Percentiles rank a stretch among this genome's conserved stretches.
Conservation (phyloP, 495 filamentous ascomycete genomes). For the Cercophora scortea region DNA sequence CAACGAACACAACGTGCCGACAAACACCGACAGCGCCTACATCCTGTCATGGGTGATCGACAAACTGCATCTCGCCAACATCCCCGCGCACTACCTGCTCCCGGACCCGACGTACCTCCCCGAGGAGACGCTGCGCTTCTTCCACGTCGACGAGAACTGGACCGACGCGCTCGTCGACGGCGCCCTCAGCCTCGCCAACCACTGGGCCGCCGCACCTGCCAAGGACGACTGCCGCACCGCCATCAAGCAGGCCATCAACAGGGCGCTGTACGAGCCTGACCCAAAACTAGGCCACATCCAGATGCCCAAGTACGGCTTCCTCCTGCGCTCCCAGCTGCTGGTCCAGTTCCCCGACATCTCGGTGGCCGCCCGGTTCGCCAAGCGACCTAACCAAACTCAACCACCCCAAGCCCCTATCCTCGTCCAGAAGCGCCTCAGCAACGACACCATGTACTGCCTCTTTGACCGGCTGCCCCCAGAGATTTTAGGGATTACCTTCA, state of each 20-base stretch:
- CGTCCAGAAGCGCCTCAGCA: constrained; percentile 10
- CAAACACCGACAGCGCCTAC: constrained; percentile 23
- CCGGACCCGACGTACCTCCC: constrained; percentile 30
- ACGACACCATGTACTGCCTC: constrained; percentile 15
- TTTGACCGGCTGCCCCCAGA: constrained; percentile 3
- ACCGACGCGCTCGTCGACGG: constrained; percentile 38
- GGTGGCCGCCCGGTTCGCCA: constrained; percentile 1
- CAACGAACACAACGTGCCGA: constrained; percentile 24
- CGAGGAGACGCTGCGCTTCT: constrained; percentile 36
- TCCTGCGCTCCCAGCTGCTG: constrained; percentile 6
- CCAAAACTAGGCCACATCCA: constrained; percentile 10
- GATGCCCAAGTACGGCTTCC: constrained; percentile 8
- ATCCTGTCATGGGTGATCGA: constrained; percentile 33
- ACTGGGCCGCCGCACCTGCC: constrained; percentile 12
- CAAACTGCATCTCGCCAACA: constrained; percentile 24
- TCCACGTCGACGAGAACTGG: constrained; percentile 39
- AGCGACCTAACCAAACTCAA: background rate
- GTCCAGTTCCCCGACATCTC: constrained; percentile 10
- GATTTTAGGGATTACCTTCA: constrained; percentile 6
- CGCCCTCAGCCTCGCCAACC: constrained; percentile 35
- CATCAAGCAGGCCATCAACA: constrained; percentile 27
- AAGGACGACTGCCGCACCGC: constrained; percentile 21
- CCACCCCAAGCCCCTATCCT: constrained; percentile 4
- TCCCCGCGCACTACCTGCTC: constrained; percentile 35
- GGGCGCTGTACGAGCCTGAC: constrained; percentile 6